phyloP scores from a whole-genome alignment of 2,329 filamentous ascomycete species.

The Daldinia sp. region DNA sequence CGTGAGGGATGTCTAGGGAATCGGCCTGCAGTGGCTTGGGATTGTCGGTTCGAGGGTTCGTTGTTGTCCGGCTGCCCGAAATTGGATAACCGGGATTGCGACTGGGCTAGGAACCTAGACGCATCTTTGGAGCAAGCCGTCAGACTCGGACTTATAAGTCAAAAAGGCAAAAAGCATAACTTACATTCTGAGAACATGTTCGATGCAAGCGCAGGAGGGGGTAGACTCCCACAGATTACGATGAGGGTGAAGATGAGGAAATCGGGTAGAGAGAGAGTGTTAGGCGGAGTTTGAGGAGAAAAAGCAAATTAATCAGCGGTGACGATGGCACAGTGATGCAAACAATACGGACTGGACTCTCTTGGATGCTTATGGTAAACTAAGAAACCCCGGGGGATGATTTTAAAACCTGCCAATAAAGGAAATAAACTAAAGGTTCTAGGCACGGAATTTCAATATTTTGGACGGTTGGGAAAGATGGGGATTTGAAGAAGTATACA shows the following conservation, averaged over 20 bases:
- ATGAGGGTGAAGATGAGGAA: conserved; percentile 9
- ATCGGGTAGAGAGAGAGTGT: conserved; percentile 31
- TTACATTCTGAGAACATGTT: conserved; percentile 91
- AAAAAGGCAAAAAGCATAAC: conserved; percentile 52
- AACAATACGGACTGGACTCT: conserved; percentile 35
- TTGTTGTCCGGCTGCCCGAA: conserved; percentile 72
- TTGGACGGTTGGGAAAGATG: conserved; percentile 17
- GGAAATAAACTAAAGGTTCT: conserved; percentile 14
- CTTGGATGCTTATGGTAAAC: conserved; percentile 21
- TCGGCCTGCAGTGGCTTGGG: conserved; percentile 47
- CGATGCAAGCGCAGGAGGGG: conserved; percentile 46
- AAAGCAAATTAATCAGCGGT: conserved; percentile 41
- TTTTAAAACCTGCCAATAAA: conserved; percentile 29
- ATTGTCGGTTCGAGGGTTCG: conserved; percentile 52
- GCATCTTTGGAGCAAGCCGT: conserved; percentile 74
- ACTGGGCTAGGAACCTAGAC: conserved; percentile 95
- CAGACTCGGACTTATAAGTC: conserved; percentile 27
- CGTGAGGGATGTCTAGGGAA: conserved; percentile 50
- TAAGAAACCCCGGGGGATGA: not conserved
- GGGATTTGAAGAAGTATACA: conserved; percentile 19
- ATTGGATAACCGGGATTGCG: conserved; percentile 86
- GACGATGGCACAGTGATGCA: conserved; percentile 40
- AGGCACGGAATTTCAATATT: conserved; percentile 12
- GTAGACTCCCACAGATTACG: conserved; percentile 48
- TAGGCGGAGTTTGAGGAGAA: conserved; percentile 28